These are phyloP conservation scores for Cymbidium sinense DNA, from an alignment of 106 monocot genomes.

Conservation along the genomic window DNA sequence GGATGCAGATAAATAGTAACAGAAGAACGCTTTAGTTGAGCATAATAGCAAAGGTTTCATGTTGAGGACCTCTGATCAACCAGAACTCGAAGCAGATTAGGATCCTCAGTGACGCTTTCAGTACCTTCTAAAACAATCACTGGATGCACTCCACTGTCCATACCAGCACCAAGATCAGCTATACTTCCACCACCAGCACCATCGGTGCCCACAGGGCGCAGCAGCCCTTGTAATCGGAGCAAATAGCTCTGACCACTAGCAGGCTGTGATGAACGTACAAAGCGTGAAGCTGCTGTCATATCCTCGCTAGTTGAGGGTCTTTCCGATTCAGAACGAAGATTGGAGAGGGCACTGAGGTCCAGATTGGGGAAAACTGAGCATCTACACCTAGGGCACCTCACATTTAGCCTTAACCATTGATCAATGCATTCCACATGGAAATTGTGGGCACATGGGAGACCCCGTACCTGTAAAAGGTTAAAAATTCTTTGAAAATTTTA, in stretches of 20 bases:
- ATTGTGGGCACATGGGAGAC: conserved; percentile 97
- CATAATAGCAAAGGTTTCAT: conserved; percentile 1
- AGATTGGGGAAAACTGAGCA: conserved; percentile 98
- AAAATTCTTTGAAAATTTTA: background rate
- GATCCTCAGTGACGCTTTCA: background rate
- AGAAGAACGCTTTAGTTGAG: background rate
- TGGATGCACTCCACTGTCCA: conserved; percentile 21
- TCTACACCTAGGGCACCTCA: conserved; percentile 93
- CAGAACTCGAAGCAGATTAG: conserved; percentile 10
- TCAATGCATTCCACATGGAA: conserved; percentile 99
- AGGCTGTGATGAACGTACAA: conserved; percentile 36
- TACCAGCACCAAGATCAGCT: background rate
- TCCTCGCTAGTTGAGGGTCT: conserved; percentile 22
- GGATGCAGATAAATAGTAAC: background rate
- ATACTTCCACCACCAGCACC: background rate
- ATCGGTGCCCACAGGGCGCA: conserved; percentile 31
- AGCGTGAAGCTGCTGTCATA: conserved; percentile 25
- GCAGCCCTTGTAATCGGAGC: conserved; percentile 58
- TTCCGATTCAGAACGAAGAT: conserved; percentile 45
- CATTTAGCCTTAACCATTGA: conserved; percentile 91
- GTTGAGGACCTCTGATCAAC: conserved; percentile 16
- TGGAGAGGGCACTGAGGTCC: conserved; percentile 82
- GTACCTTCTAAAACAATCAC: conserved; percentile 15
- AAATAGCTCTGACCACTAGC: conserved; percentile 62
- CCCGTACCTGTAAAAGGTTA: conserved; percentile 56